Percentiles rank a stretch among this genome's conserved stretches.
phyloP scores from a whole-genome alignment of 805 yeast genomes.

The Cyberlindnera maclurae region DNA sequence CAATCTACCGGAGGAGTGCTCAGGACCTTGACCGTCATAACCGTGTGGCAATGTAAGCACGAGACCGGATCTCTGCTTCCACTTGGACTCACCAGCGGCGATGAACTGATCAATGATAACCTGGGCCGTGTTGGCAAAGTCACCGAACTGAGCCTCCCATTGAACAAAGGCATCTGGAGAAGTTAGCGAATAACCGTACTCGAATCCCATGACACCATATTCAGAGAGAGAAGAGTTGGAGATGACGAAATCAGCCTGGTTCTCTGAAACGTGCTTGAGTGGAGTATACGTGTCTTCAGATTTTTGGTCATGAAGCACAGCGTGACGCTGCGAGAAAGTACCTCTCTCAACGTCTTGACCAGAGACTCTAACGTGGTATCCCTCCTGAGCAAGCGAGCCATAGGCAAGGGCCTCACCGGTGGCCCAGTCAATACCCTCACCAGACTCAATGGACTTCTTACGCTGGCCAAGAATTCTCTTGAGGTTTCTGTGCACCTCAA shows the following conservation, averaged over 20 bases:
- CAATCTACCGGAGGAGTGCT: conserved; percentile 95
- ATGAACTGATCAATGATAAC: conserved; percentile 95
- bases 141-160: conserved; percentile 99
- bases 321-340: conserved; percentile 99
- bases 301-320: conserved; percentile 93
- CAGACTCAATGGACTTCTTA: conserved; percentile 80
- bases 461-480: conserved; percentile 89
- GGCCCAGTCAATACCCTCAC: conserved; percentile 97
- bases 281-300: conserved; percentile 82
- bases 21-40: conserved; percentile 99
- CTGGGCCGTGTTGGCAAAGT: conserved; percentile 98
- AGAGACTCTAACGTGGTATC: conserved; percentile 92
- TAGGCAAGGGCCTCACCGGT: conserved; percentile 99
- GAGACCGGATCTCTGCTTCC: conserved; percentile 98
- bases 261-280: conserved; percentile 66
- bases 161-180: conserved; percentile 94
- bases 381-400: conserved; percentile 88
- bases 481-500: conserved; percentile 89
- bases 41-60: conserved; percentile 97
- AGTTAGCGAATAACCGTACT: conserved; percentile 96
- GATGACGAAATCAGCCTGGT: conserved; percentile 81
- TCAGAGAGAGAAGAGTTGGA: conserved; percentile 95
- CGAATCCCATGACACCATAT: conserved; percentile 99
- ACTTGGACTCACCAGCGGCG: conserved; percentile 94
- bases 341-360: conserved; percentile 99